Evolutionary conservation across 2,329 filamentous ascomycete species (phyloP).

Genomic region (Microdochium trichocladiopsis): DNA sequence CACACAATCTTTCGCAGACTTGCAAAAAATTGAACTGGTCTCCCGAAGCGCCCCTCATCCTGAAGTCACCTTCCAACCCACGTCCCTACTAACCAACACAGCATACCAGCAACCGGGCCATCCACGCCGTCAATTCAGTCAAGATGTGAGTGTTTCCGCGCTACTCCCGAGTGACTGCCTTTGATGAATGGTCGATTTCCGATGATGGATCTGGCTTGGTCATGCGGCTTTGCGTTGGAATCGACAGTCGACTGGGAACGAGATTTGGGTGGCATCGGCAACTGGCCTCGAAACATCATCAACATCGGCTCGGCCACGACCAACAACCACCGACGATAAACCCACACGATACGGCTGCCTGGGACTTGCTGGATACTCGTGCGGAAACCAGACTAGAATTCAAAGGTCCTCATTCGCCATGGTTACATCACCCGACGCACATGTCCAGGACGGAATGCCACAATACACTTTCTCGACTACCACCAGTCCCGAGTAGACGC

Average conservation of each 20-base stretch:
- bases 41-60: not conserved
- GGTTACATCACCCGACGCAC: too few relatives aligned
- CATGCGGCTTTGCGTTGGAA: not conserved
- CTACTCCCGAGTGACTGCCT: slow-evolving; percentile 2
- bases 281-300: not conserved
- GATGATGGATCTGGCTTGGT: not conserved
- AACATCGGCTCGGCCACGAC: not conserved
- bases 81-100: slow-evolving; percentile 17
- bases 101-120: slow-evolving; percentile 16
- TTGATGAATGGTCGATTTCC: slow-evolving; percentile 1
- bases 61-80: slow-evolving; percentile 1
- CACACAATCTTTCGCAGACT: too few relatives aligned
- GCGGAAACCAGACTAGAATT: too few relatives aligned
- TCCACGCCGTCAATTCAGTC: slow-evolving; percentile 14
- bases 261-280: not conserved
- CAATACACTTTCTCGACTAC: too few relatives aligned
- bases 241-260: not conserved
- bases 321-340: not conserved
- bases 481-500: too few relatives aligned
- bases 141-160: slow-evolving; percentile 20
- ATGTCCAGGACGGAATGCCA: too few relatives aligned
- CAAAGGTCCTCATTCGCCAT: too few relatives aligned
- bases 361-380: too few relatives aligned
- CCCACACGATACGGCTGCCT: too few relatives aligned
- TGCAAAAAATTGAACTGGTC: too few relatives aligned